Conservation (phyloP, 169 alveolate genomes). For the Cryptosporidium ubiquitum region DNA sequence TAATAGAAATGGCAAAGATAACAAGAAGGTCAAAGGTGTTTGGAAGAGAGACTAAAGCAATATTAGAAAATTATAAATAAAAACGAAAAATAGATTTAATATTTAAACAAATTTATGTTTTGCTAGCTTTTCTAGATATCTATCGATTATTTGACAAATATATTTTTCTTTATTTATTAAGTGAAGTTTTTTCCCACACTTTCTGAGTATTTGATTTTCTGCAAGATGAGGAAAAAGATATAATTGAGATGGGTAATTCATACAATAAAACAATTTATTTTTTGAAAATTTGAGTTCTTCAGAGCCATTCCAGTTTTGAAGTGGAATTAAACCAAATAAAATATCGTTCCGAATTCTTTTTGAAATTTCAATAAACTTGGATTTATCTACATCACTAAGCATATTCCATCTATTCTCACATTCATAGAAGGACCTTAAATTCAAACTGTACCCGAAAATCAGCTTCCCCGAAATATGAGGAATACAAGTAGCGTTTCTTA, state of each 20-base stretch:
- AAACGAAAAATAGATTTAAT: neutral
- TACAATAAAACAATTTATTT: constrained; percentile 21
- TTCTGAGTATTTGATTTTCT: constrained; percentile 22
- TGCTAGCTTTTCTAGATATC: neutral
- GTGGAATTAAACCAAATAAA: constrained; percentile 8
- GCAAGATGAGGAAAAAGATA: constrained; percentile 27
- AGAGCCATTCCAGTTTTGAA: constrained; percentile 1
- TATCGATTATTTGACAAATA: neutral
- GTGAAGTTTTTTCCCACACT: constrained; percentile 17
- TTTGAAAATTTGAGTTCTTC: neutral
- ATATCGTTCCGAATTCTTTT: neutral
- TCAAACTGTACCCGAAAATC: constrained; percentile 5
- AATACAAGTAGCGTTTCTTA: constrained; percentile 10
- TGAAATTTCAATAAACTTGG: neutral
- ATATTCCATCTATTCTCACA: constrained; percentile 39
- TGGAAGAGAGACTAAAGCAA: constrained; percentile 23
- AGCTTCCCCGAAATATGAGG: constrained; percentile 64
- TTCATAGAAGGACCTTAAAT: constrained; percentile 20
- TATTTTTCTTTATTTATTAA: neutral
- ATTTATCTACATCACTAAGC: neutral
- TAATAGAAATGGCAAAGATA: neutral
- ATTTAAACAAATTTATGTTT: neutral
- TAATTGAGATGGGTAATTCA: constrained; percentile 36
- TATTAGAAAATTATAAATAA: neutral
- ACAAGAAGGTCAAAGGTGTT: neutral